Evolutionary conservation across 2,329 filamentous ascomycete genomes (phyloP), one percentile per base, ranked within the genome.

Genomic region (Bipolaris zeicola): DNA sequence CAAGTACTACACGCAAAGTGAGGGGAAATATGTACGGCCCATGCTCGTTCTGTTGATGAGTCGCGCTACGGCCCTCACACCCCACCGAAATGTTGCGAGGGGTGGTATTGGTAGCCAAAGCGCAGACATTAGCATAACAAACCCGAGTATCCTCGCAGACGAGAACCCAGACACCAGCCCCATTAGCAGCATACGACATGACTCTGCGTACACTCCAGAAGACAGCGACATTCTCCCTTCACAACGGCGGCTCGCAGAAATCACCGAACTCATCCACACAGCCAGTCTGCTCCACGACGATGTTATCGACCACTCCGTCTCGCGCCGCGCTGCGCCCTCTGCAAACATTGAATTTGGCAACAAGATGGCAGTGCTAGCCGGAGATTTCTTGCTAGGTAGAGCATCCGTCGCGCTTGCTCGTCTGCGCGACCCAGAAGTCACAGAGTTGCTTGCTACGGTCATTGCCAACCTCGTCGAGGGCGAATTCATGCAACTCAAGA

Each of bases 401-500:
- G 95, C 95, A 1, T 99, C 95, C 0, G 93, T 98, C 6, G 94
- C 94, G 5, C 84, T 99, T 39, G 95, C 95, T 13, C 87, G 95
- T 39, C 80, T 99, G 57, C 87, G 94, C 31, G 92, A 99, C 72
- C 90, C 93, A 41, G 95, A 99, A 77, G 95, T 99, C 2, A 92
- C 92, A 7, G 95, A 99, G 79, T 84, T 99, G 6, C 81, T 99
- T 28, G 92, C 95, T 3, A 98, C 94, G 0, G 95, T 98, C 39
- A 98, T 99, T 66, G 94, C 95, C 42, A 99, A 99, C 75, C 82
- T 99, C 24, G 93, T 99, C 18, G 95, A 99, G 79, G 95, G 95
- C 72, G 95, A 99, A 78, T 98, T 99, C 81, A 99, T 99, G 95
- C 95, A 99, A 81, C 82, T 99, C 68, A 96, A 96, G 80, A 99